A percentile compares a stretch with the other conserved stretches of the same genome.
Evolutionary conservation across 2,329 filamentous ascomycete species (phyloP).

Genomic region (Magnaporthiopsis rhizophila): DNA sequence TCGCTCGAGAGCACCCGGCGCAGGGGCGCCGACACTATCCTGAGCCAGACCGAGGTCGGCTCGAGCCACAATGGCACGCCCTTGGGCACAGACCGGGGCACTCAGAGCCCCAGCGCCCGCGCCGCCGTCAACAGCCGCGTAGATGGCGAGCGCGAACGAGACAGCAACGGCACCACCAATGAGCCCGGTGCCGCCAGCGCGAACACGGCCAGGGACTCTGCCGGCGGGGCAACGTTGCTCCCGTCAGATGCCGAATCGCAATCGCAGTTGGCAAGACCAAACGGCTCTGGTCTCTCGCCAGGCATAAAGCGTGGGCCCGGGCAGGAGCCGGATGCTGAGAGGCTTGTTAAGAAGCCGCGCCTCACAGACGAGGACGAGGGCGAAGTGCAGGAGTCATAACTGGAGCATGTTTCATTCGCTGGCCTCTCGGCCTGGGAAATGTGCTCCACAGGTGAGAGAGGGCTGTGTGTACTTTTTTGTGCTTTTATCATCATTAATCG

Average conservation of each 20-base stretch:
- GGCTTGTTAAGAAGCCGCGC: constrained; percentile 17
- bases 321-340: constrained; percentile 12
- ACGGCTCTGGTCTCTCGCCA: constrained; percentile 19
- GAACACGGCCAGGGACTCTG: not conserved
- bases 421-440: not conserved
- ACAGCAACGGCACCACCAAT: constrained; percentile 8
- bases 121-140: constrained; percentile 27
- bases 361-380: constrained; percentile 21
- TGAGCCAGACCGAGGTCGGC: constrained; percentile 33
- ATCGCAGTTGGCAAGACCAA: constrained; percentile 7
- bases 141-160: constrained; percentile 19
- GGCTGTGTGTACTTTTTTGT: not conserved
- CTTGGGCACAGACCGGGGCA: constrained; percentile 35
- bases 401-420: not conserved
- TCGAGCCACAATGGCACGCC: constrained; percentile 43
- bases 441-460: not conserved
- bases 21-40: constrained; percentile 30
- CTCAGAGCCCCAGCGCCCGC: constrained; percentile 37
- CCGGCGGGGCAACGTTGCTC: not conserved
- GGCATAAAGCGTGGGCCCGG: constrained; percentile 21
- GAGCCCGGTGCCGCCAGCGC: constrained; percentile 1
- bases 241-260: not conserved
- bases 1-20: constrained; percentile 48
- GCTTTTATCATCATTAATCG: not conserved
- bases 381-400: constrained; percentile 14